Percentiles rank a stretch among this genome's conserved stretches.
These are phyloP conservation scores for Boeremia exigua DNA, from an alignment of 2,329 filamentous ascomycete genomes.

Conservation along the genomic window DNA sequence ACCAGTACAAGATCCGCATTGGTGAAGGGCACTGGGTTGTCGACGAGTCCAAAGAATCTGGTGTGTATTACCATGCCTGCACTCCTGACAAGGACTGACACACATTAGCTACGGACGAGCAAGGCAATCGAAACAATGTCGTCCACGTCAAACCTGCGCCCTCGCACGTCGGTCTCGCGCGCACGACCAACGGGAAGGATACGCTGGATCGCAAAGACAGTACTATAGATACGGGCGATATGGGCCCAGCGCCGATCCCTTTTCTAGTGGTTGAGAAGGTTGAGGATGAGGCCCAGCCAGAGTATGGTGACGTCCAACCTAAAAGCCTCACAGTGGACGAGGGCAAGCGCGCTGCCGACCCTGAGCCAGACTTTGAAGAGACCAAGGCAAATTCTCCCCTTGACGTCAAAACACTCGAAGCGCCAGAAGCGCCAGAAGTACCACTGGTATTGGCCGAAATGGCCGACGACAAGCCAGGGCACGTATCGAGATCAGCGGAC, in stretches of 20 bases:
- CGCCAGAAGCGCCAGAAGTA: constrained; percentile 16
- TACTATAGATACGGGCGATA: constrained; percentile 12
- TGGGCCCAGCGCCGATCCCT: constrained; percentile 23
- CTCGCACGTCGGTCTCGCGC: not conserved
- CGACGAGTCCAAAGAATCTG: constrained; percentile 66
- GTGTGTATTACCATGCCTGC: constrained; percentile 53
- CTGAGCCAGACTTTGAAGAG: constrained; percentile 29
- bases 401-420: constrained; percentile 13
- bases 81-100: constrained; percentile 21
- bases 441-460: constrained; percentile 43
- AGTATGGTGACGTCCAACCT: constrained; percentile 24
- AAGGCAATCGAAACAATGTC: constrained; percentile 62
- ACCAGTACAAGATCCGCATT: constrained; percentile 78
- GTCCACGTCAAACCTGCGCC: constrained; percentile 44
- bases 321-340: constrained; percentile 19
- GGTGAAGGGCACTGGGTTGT: constrained; percentile 70
- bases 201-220: constrained; percentile 28
- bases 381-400: constrained; percentile 21
- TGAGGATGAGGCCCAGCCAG: constrained; percentile 24
- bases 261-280: constrained; percentile 34
- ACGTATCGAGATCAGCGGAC: no score
- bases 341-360: constrained; percentile 30
- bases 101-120: constrained; percentile 56
- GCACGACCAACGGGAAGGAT: constrained; percentile 1
- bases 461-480: no score